A percentile compares a stretch with the other conserved stretches of the same genome.
phyloP scores from a whole-genome alignment of 148 eudicot species.

The Amaranthus hypochondriacus region DNA sequence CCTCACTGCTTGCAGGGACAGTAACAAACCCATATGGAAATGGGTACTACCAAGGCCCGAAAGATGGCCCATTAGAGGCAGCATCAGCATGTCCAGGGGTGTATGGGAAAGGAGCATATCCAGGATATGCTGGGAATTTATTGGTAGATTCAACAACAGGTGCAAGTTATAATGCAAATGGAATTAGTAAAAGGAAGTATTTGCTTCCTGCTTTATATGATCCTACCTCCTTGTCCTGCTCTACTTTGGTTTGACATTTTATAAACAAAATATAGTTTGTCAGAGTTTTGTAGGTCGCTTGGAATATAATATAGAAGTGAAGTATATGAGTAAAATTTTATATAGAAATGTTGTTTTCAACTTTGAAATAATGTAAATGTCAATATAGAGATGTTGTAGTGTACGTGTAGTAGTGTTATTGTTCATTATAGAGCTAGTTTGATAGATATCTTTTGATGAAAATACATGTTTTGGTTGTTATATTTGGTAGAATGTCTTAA shows the following conservation, averaged over 20 bases:
- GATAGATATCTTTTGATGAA: too few relatives aligned
- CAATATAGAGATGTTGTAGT: too few relatives aligned
- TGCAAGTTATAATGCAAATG: conserved; percentile 51
- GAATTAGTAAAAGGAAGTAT: conserved; percentile 36
- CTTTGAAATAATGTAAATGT: too few relatives aligned
- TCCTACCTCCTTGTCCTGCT: conserved; percentile 36
- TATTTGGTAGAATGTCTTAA: too few relatives aligned
- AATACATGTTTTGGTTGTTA: too few relatives aligned
- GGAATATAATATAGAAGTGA: too few relatives aligned
- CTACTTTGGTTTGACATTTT: conserved; percentile 28
- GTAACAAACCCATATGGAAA: conserved; percentile 56
- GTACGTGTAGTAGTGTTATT: too few relatives aligned
- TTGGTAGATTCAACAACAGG: conserved; percentile 42
- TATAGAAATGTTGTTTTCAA: too few relatives aligned
- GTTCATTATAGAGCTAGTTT: too few relatives aligned
- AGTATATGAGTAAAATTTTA: too few relatives aligned
- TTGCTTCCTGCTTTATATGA: conserved; percentile 43
- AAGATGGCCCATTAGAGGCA: conserved; percentile 53
- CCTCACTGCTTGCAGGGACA: conserved; percentile 52
- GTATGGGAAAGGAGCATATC: conserved; percentile 50
- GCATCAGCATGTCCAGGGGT: conserved; percentile 54
- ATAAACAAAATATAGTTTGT: too few relatives aligned
- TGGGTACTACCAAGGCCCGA: conserved; percentile 58
- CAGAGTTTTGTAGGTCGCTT: too few relatives aligned
- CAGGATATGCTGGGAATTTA: conserved; percentile 52